phyloP scores from a whole-genome alignment of 2,329 filamentous ascomycete species.

The Didymella segeticola region DNA sequence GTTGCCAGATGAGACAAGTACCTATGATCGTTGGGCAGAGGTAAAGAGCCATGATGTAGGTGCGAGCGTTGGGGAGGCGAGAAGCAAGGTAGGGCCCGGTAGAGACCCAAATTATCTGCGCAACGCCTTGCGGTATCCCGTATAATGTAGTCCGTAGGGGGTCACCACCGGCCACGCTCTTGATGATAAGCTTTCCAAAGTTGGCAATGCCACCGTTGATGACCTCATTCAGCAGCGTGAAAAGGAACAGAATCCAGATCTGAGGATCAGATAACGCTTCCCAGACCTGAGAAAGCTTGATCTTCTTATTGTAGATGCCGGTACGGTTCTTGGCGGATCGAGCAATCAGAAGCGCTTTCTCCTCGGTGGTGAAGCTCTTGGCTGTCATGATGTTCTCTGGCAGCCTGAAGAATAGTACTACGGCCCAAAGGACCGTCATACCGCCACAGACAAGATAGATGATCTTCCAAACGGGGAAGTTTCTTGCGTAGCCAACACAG shows the following conservation, averaged over 20 bases:
- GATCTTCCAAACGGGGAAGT: slow-evolving; percentile 53
- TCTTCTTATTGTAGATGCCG: slow-evolving; percentile 54
- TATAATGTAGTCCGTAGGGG: slow-evolving; percentile 58
- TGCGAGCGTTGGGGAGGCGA: slow-evolving; percentile 59
- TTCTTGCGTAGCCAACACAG: slow-evolving; percentile 52
- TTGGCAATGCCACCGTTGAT: slow-evolving; percentile 63
- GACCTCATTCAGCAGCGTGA: slow-evolving; percentile 59
- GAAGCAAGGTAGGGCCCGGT: slow-evolving; percentile 61
- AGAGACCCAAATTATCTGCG: slow-evolving; percentile 62
- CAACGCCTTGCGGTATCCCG: slow-evolving; percentile 63
- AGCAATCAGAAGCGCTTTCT: slow-evolving; percentile 55
- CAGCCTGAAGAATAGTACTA: slow-evolving; percentile 50
- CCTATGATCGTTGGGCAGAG: slow-evolving; percentile 61
- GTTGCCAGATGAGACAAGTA: slow-evolving; percentile 58
- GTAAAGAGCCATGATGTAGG: slow-evolving; percentile 60
- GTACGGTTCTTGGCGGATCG: slow-evolving; percentile 50
- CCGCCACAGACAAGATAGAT: slow-evolving; percentile 57
- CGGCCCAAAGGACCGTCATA: slow-evolving; percentile 54
- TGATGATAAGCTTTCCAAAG: slow-evolving; percentile 64
- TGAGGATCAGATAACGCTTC: slow-evolving; percentile 57
- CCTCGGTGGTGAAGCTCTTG: slow-evolving; percentile 52
- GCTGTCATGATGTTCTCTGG: slow-evolving; percentile 54
- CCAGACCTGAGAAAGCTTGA: slow-evolving; percentile 58
- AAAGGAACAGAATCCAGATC: slow-evolving; percentile 55
- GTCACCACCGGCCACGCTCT: slow-evolving; percentile 53